These are phyloP conservation scores for Penicillium sp. DNA, from an alignment of 2,329 filamentous ascomycete species.

Conservation along the genomic window DNA sequence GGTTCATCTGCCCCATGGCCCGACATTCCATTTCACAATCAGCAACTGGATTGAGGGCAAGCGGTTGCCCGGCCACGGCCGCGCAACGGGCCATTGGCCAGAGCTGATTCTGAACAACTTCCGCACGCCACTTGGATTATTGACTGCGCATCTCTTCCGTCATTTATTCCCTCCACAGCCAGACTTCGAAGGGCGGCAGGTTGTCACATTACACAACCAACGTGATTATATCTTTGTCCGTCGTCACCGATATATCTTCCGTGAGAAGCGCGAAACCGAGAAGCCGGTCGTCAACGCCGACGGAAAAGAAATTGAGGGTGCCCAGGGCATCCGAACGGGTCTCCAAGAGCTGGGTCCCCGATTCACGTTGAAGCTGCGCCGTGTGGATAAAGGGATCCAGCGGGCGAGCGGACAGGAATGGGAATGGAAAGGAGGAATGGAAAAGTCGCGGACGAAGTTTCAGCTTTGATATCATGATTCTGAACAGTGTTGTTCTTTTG, in stretches of 20 bases:
- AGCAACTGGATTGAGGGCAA: slow-evolving; percentile 86
- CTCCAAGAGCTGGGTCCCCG: slow-evolving; percentile 84
- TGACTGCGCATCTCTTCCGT: slow-evolving; percentile 80
- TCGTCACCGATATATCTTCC: slow-evolving; percentile 84
- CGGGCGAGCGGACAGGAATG: slow-evolving; percentile 73
- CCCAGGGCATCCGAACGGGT: slow-evolving; percentile 77
- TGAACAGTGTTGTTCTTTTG: no score
- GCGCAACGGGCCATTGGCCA: slow-evolving; percentile 81
- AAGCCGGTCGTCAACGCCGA: slow-evolving; percentile 78
- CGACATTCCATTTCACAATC: slow-evolving; percentile 88
- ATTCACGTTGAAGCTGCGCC: slow-evolving; percentile 78
- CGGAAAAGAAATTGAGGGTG: slow-evolving; percentile 75
- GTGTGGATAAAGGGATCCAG: slow-evolving; percentile 85
- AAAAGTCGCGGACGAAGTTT: slow-evolving; percentile 89
- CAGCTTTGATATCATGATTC: slow-evolving; percentile 57
- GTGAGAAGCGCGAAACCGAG: slow-evolving; percentile 79
- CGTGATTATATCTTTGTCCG: slow-evolving; percentile 93
- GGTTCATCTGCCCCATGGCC: slow-evolving; percentile 74
- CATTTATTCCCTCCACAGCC: slow-evolving; percentile 73
- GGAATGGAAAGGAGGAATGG: slow-evolving; percentile 95
- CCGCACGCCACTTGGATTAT: slow-evolving; percentile 79
- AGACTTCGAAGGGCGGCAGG: slow-evolving; percentile 78
- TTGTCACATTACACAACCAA: slow-evolving; percentile 89
- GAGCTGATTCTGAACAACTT: slow-evolving; percentile 93
- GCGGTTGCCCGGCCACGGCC: slow-evolving; percentile 82